These are phyloP conservation scores for Candida tibetensis DNA, from an alignment of 805 yeast species.

Conservation along the genomic window DNA sequence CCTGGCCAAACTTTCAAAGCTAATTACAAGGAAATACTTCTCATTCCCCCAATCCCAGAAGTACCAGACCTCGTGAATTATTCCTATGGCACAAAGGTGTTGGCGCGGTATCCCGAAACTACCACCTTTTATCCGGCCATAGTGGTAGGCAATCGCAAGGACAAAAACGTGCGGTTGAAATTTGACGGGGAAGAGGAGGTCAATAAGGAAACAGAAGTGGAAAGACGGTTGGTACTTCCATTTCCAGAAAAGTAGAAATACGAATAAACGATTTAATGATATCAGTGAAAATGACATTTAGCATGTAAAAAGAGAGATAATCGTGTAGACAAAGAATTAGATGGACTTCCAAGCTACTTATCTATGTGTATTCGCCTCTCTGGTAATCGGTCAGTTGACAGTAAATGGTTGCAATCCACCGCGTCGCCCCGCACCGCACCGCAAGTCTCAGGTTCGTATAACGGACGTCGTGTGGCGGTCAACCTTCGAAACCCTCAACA, in stretches of 20 bases:
- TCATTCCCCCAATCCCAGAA: constrained; percentile 58
- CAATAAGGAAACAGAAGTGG: constrained; percentile 92
- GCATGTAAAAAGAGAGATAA: too few relatives aligned
- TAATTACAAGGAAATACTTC: constrained; percentile 71
- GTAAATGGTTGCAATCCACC: too few relatives aligned
- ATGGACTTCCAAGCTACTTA: too few relatives aligned
- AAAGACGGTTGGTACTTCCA: constrained; percentile 77
- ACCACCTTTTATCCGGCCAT: constrained; percentile 96
- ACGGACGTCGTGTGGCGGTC: too few relatives aligned
- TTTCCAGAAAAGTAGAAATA: constrained; percentile 42
- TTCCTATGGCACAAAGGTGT: constrained; percentile 74
- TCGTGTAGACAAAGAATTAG: too few relatives aligned
- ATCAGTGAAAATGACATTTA: too few relatives aligned
- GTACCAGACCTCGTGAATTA: constrained; percentile 47
- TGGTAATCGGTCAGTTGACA: too few relatives aligned
- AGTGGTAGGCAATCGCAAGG: constrained; percentile 73
- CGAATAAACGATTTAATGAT: constrained; percentile 1
- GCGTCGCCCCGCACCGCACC: too few relatives aligned
- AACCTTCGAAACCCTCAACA: too few relatives aligned
- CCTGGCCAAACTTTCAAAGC: constrained; percentile 86
- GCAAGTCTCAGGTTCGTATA: not conserved
- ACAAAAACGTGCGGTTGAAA: constrained; percentile 71
- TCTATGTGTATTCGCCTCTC: too few relatives aligned
- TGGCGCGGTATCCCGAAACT: constrained; percentile 96
- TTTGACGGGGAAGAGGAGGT: constrained; percentile 98